Percentiles rank a stretch among this genome's conserved stretches.
These are phyloP conservation scores for Globisporangium echinulatum DNA, from an alignment of 352 stramenopile genomes.

Conservation along the genomic window DNA sequence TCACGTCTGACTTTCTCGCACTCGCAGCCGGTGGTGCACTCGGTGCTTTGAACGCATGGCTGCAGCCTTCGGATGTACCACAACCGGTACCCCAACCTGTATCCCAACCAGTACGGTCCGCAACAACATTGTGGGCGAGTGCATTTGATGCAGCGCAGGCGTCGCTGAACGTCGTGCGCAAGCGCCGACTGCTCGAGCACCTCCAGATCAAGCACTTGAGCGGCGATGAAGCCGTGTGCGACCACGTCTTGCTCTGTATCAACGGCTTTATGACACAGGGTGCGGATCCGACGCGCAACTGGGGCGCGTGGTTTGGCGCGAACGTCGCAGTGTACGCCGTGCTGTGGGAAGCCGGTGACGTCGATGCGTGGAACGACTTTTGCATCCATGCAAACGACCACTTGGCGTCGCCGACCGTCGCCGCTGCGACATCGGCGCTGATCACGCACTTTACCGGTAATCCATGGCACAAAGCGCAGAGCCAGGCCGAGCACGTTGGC, in stretches of 20 bases:
- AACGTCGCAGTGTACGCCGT: constrained; percentile 57
- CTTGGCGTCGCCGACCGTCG: constrained; percentile 20
- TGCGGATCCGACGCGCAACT: constrained; percentile 57
- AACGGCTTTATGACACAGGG: constrained; percentile 86
- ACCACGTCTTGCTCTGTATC: constrained; percentile 71
- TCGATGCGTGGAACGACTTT: constrained; percentile 71
- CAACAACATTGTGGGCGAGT: constrained; percentile 52
- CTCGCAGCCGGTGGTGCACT: constrained; percentile 54
- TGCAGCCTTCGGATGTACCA: constrained; percentile 21
- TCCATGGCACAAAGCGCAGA: constrained; percentile 79
- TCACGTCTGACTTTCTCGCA: constrained; percentile 51
- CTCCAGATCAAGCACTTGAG: constrained; percentile 56
- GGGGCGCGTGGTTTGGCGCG: constrained; percentile 37
- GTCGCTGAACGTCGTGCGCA: constrained; percentile 61
- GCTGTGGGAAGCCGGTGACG: constrained; percentile 74
- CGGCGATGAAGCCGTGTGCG: constrained; percentile 46
- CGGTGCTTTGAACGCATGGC: constrained; percentile 65
- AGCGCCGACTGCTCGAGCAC: constrained; percentile 62
- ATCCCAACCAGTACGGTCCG: not conserved
- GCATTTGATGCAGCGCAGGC: constrained; percentile 68
- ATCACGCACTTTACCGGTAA: constrained; percentile 75
- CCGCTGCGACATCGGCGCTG: constrained; percentile 42
- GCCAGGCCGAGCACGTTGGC: constrained; percentile 73
- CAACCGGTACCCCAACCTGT: constrained; percentile 3
- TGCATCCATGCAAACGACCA: constrained; percentile 69